These are phyloP conservation scores for Uromyces viciae-fabae DNA, from an alignment of 1,284 basidiomycete species.

Conservation along the genomic window DNA sequence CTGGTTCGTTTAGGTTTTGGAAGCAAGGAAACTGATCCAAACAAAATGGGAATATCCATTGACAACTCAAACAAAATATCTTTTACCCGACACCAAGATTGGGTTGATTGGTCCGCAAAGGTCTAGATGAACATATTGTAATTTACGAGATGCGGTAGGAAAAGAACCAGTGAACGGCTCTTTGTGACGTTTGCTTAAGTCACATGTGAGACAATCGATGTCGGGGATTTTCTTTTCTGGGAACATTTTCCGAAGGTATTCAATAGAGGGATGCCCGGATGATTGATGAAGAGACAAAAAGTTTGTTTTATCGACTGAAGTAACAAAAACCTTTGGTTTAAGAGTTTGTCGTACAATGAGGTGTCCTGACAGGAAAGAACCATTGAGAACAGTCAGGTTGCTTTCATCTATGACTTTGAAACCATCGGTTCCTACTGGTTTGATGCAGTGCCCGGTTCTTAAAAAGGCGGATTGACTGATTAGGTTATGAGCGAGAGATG, in stretches of 20 bases:
- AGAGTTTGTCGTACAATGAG: neutral
- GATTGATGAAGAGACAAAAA: neutral
- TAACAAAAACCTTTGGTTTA: too few relatives aligned
- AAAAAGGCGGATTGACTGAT: neutral
- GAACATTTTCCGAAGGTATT: slow-evolving; percentile 7
- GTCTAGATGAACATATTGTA: slow-evolving; percentile 1
- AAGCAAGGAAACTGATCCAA: neutral
- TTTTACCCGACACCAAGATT: neutral
- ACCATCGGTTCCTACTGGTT: neutral
- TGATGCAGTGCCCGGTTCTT: neutral
- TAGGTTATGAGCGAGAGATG: too few relatives aligned
- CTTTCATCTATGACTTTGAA: neutral
- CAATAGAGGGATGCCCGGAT: neutral
- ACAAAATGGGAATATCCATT: neutral
- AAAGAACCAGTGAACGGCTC: neutral
- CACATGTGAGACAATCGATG: neutral
- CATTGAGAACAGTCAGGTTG: neutral
- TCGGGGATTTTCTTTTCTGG: neutral
- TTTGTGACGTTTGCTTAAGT: neutral
- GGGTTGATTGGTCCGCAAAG: slow-evolving; percentile 23
- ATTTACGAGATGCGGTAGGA: neutral
- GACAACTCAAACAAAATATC: slow-evolving; percentile 10
- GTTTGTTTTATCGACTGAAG: too few relatives aligned
- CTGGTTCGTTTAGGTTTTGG: neutral
- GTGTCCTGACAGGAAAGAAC: neutral